Conservation (phyloP, 2,329 filamentous ascomycete species). For the Didymella lethalis region DNA sequence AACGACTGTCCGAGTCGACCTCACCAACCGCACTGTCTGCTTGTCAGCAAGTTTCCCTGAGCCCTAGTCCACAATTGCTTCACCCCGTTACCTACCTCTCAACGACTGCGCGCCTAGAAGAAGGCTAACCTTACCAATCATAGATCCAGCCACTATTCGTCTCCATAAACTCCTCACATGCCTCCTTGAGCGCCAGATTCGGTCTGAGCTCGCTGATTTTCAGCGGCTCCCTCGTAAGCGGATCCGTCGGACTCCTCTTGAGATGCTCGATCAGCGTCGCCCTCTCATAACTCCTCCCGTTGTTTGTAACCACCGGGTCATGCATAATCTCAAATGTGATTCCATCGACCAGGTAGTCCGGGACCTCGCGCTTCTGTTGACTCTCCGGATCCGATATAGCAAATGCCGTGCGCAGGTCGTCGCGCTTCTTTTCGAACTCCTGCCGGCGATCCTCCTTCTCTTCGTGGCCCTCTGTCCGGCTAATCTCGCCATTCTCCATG, state of each 20-base stretch:
- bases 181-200: slow-evolving; percentile 81
- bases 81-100: slow-evolving; percentile 24
- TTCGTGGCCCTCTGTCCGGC: slow-evolving; percentile 54
- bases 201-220: slow-evolving; percentile 74
- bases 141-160: slow-evolving; percentile 86
- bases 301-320: slow-evolving; percentile 76
- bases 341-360: slow-evolving; percentile 79
- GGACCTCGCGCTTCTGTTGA: slow-evolving; percentile 63
- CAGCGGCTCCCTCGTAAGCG: slow-evolving; percentile 81
- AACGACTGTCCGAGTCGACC: slow-evolving; percentile 34
- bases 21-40: slow-evolving; percentile 38
- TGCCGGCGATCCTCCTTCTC: slow-evolving; percentile 58
- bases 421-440: slow-evolving; percentile 52
- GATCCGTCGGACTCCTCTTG: slow-evolving; percentile 76
- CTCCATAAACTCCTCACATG: slow-evolving; percentile 83
- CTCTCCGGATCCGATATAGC: slow-evolving; percentile 57
- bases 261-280: slow-evolving; percentile 86
- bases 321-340: slow-evolving; percentile 78
- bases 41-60: slow-evolving; percentile 27
- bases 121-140: slow-evolving; percentile 71
- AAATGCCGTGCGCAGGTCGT: slow-evolving; percentile 57
- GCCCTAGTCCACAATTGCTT: neutral
- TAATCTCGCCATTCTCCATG: slow-evolving; percentile 48
- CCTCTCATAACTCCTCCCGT: slow-evolving; percentile 89
- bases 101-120: slow-evolving; percentile 17